Evolutionary conservation across 2,329 filamentous ascomycete genomes (phyloP).

Genomic region (Trichoderma breve): DNA sequence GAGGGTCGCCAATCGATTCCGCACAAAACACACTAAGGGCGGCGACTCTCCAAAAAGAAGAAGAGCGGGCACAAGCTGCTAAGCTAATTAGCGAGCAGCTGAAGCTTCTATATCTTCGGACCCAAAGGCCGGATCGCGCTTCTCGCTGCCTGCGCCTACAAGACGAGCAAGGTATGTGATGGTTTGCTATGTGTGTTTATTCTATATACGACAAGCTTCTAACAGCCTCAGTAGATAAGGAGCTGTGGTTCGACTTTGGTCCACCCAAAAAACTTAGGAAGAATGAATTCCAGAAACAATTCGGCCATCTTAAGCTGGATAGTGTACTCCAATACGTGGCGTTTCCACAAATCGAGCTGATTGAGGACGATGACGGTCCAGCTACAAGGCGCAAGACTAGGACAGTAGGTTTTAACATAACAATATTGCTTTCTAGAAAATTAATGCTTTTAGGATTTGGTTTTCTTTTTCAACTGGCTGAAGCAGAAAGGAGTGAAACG

Average conservation of each 20-base stretch:
- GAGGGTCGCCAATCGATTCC: neutral
- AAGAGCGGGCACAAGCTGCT: neutral
- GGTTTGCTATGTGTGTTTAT: neutral
- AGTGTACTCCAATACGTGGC: neutral
- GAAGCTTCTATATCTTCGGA: constrained; percentile 3
- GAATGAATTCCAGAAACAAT: neutral
- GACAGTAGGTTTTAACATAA: neutral
- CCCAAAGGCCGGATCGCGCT: neutral
- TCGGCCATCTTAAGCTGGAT: neutral
- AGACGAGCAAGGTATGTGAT: neutral
- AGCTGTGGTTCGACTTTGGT: constrained; percentile 11
- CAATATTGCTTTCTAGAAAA: neutral
- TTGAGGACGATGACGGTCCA: neutral
- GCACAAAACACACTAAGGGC: neutral
- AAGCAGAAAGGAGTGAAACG: neutral
- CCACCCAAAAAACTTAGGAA: neutral
- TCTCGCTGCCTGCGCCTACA: neutral
- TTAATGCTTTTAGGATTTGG: neutral
- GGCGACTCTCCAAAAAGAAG: neutral
- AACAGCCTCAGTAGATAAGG: neutral
- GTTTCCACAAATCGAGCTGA: neutral
- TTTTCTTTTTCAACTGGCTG: neutral
- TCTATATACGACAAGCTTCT: neutral
- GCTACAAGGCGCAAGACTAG: neutral
- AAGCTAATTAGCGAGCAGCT: neutral